Base-by-base conservation (phyloP, 2,329 filamentous ascomycete genomes). In the Sphaerulina vaccinii region DNA sequence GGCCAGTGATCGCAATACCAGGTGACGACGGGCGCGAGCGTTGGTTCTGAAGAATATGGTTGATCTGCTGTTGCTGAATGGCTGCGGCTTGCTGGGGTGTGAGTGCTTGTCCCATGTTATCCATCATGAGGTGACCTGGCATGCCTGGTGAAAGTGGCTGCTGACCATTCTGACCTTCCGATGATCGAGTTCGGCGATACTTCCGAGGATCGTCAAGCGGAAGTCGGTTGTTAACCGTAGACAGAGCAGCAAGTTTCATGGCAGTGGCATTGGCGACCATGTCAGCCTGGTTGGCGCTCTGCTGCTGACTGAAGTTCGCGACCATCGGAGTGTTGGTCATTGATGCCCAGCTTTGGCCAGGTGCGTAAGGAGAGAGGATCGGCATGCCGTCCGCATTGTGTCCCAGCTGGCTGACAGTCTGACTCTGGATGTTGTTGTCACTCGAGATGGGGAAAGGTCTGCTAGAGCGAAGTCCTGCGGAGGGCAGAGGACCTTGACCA, bases 211-310 rank as follows among this genome's bases (percentile, higher is more conserved):
- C 93, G 65, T 99, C 93, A 53, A 99, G 79, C 46, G 93, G 91
- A 65, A 99, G 96, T 36, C 93, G 88, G 71, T 97, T 99, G 76
- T 97, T 99, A 43, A 99, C 93, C 2, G 93, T 99, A 4, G 92
- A 97, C 39, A 99, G 78, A 15, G 93, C 93, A 39, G 93, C 93
- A 45, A 99, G 81, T 72, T 99, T 99, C 93, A 99, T 99, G 18
- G 93, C 93, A 13, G 93, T 97, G 21, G 93, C 93, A 68, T 97
- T 99, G 53, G 93, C 93, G 52, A 99, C 87, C 92, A 97, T 97
- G 66, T 99, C 93, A 13, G 90, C 91, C 70, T 96, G 91, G 50
- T 81, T 85, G 56, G 78, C 73, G 33, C 73, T 73, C 62, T 77
- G 78, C 55, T 79, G 73, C 23, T 71, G 71, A 56, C 63, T 86